Percentiles rank a stretch among this genome's conserved stretches.
These are phyloP conservation scores for Alternaria burnsii DNA, from an alignment of 2,329 filamentous ascomycete genomes.

Conservation along the genomic window DNA sequence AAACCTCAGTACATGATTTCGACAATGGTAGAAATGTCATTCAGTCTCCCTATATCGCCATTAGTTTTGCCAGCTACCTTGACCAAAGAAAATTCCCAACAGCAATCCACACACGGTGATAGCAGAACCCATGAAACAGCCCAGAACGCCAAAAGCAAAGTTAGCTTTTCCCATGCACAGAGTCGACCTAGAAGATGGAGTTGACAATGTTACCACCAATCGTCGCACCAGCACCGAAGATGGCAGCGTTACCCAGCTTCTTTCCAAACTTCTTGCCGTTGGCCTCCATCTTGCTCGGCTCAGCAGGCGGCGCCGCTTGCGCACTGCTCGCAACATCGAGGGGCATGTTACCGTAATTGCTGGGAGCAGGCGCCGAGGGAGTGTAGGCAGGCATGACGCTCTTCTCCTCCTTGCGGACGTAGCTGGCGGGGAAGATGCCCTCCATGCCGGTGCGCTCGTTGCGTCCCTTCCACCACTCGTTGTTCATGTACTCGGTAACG, in stretches of 20 bases:
- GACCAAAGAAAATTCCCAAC: neutral
- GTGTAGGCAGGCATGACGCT: slow-evolving; percentile 51
- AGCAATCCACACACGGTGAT: neutral
- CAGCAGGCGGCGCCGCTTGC: slow-evolving; percentile 48
- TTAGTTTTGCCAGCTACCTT: neutral
- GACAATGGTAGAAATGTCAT: slow-evolving; percentile 1
- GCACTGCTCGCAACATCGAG: slow-evolving; percentile 74
- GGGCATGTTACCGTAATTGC: slow-evolving; percentile 76
- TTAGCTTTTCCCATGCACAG: neutral
- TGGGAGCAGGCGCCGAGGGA: slow-evolving; percentile 54
- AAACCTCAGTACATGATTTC: neutral
- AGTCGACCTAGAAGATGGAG: slow-evolving; percentile 27
- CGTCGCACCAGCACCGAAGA: slow-evolving; percentile 92
- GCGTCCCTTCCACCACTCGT: slow-evolving; percentile 94
- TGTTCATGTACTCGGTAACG: slow-evolving; percentile 92
- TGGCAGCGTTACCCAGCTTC: slow-evolving; percentile 85
- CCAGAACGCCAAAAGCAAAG: slow-evolving; percentile 3
- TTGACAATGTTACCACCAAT: slow-evolving; percentile 85
- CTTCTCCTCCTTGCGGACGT: slow-evolving; percentile 77
- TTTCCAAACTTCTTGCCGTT: slow-evolving; percentile 95
- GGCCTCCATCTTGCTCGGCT: slow-evolving; percentile 71
- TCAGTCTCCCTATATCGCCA: neutral
- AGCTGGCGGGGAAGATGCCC: slow-evolving; percentile 94
- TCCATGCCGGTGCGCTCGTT: slow-evolving; percentile 84
- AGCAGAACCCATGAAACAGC: neutral